phyloP scores from a whole-genome alignment of 2,329 filamentous ascomycete genomes.

The Ophiostoma australiae region DNA sequence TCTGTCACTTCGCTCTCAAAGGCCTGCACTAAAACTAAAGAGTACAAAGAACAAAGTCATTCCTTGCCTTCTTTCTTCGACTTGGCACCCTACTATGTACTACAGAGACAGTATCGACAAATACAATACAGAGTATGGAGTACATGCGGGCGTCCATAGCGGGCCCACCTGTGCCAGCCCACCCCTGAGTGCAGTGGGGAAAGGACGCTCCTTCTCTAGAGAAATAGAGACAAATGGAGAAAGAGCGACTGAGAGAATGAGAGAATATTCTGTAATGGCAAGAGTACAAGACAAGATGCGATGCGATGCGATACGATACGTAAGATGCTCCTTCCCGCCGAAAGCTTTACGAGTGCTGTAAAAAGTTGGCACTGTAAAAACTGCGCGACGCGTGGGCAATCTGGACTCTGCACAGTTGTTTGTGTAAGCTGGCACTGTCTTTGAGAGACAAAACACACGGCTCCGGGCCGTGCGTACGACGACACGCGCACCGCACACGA shows the following conservation, averaged over 20 bases:
- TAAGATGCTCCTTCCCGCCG: conserved; percentile 3
- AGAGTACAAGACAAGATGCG: not conserved
- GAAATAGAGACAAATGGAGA: conserved; percentile 3
- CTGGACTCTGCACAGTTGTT: not conserved
- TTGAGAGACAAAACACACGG: not conserved
- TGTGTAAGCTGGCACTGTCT: not conserved
- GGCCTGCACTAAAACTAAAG: not conserved
- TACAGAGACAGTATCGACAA: not conserved
- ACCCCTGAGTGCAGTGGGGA: conserved; percentile 11
- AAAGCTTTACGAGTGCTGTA: not conserved
- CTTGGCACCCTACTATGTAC: not conserved
- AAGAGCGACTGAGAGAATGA: not conserved
- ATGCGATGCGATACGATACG: conserved; percentile 5
- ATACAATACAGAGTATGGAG: not conserved
- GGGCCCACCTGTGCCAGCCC: conserved; percentile 10
- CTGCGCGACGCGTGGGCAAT: not conserved
- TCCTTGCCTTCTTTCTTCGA: conserved; percentile 3
- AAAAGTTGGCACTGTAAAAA: not conserved
- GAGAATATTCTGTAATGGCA: not conserved
- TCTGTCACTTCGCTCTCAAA: not conserved
- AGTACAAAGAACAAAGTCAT: not conserved
- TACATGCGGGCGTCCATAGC: not conserved
- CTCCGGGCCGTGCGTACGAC: not conserved
- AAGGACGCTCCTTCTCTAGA: conserved; percentile 8
- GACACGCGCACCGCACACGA: not conserved